phyloP scores from a whole-genome alignment of 1,284 basidiomycete species.

The Pseudozyma hubeiensis region DNA sequence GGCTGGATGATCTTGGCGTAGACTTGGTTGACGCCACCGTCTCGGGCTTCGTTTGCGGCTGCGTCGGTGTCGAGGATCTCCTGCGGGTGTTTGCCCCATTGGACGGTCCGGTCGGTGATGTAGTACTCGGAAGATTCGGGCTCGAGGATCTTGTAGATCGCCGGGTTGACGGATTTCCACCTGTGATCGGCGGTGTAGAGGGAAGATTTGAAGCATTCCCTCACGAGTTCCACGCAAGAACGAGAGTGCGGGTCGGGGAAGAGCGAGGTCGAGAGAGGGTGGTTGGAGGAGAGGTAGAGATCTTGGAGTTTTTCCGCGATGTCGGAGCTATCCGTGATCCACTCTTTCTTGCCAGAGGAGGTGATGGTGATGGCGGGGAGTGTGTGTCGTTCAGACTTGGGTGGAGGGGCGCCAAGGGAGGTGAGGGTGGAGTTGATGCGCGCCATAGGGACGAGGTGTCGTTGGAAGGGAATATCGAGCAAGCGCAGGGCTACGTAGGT shows the following conservation, averaged over 20 bases:
- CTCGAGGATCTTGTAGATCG: conserved; percentile 25
- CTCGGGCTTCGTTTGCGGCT: conserved; percentile 7
- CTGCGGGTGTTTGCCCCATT: conserved; percentile 23
- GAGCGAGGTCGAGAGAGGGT: conserved; percentile 15
- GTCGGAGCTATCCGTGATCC: conserved; percentile 24
- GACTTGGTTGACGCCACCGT: conserved; percentile 18
- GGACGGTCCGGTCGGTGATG: conserved; percentile 3
- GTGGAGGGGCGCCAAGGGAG: conserved; percentile 1
- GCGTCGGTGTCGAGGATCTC: conserved; percentile 23
- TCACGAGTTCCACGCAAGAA: background rate
- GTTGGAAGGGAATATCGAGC: conserved; percentile 30
- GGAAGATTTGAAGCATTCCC: background rate
- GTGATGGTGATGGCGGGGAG: conserved; percentile 35
- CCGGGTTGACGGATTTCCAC: conserved; percentile 25
- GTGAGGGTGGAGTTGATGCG: conserved; percentile 11
- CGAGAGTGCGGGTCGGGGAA: conserved; percentile 17
- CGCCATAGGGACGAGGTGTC: conserved; percentile 15
- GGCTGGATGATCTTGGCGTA: conserved; percentile 22
- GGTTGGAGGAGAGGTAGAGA: conserved; percentile 22
- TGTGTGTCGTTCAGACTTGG: background rate
- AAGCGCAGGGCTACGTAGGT: conserved; percentile 30
- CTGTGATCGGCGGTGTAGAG: conserved; percentile 6
- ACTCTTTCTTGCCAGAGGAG: conserved; percentile 6
- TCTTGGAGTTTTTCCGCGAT: conserved; percentile 25
- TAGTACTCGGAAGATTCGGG: conserved; percentile 29